Conservation (phyloP, 192 early-diverging fungal genomes). For the Spinellus fusiger region DNA sequence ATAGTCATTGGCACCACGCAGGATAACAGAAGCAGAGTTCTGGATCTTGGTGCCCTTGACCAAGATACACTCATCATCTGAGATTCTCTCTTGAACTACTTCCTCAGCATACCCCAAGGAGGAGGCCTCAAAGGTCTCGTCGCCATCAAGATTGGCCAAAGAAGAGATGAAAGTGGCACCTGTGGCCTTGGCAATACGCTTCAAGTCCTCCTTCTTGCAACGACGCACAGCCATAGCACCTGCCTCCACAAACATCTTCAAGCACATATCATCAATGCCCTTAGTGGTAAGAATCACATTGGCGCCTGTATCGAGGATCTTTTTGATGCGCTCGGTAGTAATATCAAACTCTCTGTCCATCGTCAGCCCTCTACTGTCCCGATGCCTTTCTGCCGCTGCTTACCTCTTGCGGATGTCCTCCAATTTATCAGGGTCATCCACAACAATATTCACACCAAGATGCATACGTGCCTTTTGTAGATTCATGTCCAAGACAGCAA, state of each 20-base stretch:
- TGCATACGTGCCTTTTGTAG: constrained; percentile 96
- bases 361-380: neutral
- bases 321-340: constrained; percentile 91
- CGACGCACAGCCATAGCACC: constrained; percentile 97
- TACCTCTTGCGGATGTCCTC: constrained; percentile 90
- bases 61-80: constrained; percentile 95
- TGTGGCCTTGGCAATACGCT: constrained; percentile 93
- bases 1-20: constrained; percentile 97
- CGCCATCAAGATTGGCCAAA: constrained; percentile 94
- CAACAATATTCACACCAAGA: constrained; percentile 93
- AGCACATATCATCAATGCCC: constrained; percentile 97
- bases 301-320: constrained; percentile 91
- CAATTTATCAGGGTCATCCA: constrained; percentile 96
- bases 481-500: constrained; percentile 97
- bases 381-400: neutral
- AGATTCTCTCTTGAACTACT: constrained; percentile 95
- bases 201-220: constrained; percentile 94
- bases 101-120: constrained; percentile 91
- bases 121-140: constrained; percentile 88
- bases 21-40: constrained; percentile 85
- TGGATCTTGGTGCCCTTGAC: constrained; percentile 86
- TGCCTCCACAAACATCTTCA: constrained; percentile 97
- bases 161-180: constrained; percentile 93
- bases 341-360: constrained; percentile 84
- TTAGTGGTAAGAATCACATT: constrained; percentile 98